These are phyloP conservation scores for Truncatella angustata DNA, from an alignment of 2,329 filamentous ascomycete species.

Conservation along the genomic window DNA sequence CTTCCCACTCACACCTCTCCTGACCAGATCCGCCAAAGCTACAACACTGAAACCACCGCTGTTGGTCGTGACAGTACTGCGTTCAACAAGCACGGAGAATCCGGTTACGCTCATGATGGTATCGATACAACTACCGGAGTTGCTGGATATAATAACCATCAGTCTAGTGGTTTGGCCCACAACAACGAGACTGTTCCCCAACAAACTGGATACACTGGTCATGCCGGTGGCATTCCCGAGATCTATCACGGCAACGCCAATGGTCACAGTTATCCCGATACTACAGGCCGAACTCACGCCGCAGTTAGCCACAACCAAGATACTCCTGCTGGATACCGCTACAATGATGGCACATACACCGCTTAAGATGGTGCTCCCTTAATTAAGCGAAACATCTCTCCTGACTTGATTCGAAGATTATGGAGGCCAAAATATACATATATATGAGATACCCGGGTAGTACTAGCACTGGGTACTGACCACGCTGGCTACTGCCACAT, in stretches of 20 bases:
- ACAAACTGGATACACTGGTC: too few species aligned
- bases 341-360: constrained; percentile 14
- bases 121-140: constrained; percentile 11
- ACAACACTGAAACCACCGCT: constrained; percentile 33
- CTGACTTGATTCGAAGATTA: neutral
- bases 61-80: constrained; percentile 21
- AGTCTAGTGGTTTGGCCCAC: neutral
- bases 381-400: neutral
- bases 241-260: constrained; percentile 11
- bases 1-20: constrained; percentile 34
- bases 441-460: neutral
- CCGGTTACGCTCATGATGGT: constrained; percentile 26
- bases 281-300: constrained; percentile 1
- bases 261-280: constrained; percentile 27
- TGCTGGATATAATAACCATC: too few species aligned
- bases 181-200: too few species aligned
- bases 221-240: too few species aligned
- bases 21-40: constrained; percentile 32
- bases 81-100: constrained; percentile 29
- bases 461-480: neutral
- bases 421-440: neutral
- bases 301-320: too few species aligned
- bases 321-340: constrained; percentile 21
- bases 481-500: neutral
- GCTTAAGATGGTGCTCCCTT: neutral